Evolutionary conservation across 768 basidiomycete species (phyloP).

Genomic region (Macrolepiota albuminosa): DNA sequence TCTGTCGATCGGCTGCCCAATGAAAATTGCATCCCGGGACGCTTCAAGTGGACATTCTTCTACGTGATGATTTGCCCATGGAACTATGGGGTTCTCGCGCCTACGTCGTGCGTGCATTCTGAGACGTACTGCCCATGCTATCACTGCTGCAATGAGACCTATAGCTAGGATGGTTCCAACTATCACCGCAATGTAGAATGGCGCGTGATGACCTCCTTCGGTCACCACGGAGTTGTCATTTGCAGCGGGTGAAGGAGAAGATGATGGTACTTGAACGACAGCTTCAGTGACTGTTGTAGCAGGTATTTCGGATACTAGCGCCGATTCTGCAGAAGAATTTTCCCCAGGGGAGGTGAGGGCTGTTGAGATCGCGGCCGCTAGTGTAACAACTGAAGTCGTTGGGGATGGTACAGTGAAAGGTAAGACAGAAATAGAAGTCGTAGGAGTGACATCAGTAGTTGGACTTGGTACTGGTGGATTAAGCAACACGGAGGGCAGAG

Average conservation of each 20-base stretch:
- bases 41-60: constrained; percentile 21
- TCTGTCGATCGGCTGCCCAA: constrained; percentile 13
- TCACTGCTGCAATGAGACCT: constrained; percentile 39
- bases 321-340: background rate
- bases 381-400: background rate
- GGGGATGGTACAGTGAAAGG: background rate
- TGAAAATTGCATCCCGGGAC: constrained; percentile 14
- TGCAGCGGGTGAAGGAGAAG: constrained; percentile 5
- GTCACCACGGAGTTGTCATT: background rate
- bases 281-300: constrained; percentile 3
- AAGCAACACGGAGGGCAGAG: background rate
- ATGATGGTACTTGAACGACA: constrained; percentile 1
- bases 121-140: constrained; percentile 45
- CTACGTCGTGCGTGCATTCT: constrained; percentile 30
- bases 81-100: constrained; percentile 29
- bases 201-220: constrained; percentile 24
- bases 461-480: background rate
- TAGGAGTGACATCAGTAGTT: background rate
- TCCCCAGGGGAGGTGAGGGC: background rate
- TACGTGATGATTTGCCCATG: constrained; percentile 27
- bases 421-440: background rate
- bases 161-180: constrained; percentile 42
- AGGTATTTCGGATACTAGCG: background rate
- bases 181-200: constrained; percentile 48
- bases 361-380: background rate